Evolutionary conservation across 371 early-diverging fungal genomes (phyloP).

Genomic region (Nematocida sp.): DNA sequence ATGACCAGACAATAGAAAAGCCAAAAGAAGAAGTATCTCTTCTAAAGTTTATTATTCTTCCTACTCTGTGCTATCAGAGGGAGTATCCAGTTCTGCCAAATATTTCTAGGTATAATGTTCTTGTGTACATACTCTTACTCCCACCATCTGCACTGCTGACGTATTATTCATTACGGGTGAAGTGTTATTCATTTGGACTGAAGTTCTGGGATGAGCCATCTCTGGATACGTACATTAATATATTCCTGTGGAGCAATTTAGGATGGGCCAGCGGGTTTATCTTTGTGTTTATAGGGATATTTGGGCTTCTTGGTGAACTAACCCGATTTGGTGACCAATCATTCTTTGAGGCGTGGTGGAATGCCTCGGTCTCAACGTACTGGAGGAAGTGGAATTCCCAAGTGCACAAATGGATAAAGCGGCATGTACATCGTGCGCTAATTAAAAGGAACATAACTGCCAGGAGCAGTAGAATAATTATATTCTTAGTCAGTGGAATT

Average conservation of each 20-base stretch:
- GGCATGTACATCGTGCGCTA: constrained; percentile 82
- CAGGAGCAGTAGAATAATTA: constrained; percentile 75
- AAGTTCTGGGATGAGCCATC: not conserved
- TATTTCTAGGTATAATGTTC: not conserved
- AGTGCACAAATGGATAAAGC: constrained; percentile 85
- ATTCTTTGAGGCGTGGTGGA: constrained; percentile 98
- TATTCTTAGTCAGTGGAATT: constrained; percentile 79
- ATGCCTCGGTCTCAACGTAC: constrained; percentile 85
- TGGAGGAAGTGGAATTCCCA: constrained; percentile 94
- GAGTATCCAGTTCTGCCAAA: constrained; percentile 4
- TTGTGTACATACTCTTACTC: constrained; percentile 29
- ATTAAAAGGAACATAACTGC: constrained; percentile 76
- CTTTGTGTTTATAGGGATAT: constrained; percentile 35
- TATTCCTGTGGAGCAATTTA: constrained; percentile 43
- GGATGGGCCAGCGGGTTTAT: constrained; percentile 42
- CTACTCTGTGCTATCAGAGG: constrained; percentile 53
- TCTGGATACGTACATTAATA: constrained; percentile 11
- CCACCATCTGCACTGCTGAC: constrained; percentile 16
- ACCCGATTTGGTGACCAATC: constrained; percentile 88
- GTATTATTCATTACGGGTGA: not conserved
- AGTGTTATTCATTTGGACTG: not conserved
- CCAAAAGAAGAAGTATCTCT: not conserved
- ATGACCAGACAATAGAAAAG: constrained; percentile 27
- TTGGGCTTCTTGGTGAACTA: constrained; percentile 72
- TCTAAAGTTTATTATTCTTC: constrained; percentile 31